A percentile compares a stretch with the other conserved stretches of the same genome.
Evolutionary conservation across 805 yeast species (phyloP).

Genomic region (Tetrapisispora pingtungensis): DNA sequence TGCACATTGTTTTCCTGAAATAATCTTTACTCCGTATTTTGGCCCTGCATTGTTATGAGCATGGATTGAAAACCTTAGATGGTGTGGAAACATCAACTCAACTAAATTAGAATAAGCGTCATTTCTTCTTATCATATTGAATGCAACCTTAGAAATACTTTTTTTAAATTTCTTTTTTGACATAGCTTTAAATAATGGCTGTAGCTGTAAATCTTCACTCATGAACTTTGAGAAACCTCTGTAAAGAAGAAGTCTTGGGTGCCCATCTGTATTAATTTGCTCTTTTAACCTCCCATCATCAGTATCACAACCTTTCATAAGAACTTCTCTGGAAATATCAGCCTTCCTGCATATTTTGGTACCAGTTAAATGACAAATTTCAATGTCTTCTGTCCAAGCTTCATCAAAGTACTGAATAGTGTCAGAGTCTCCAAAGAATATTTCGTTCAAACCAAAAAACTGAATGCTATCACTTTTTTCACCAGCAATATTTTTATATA

Average conservation of each 20-base stretch:
- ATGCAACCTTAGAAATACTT: conserved; percentile 43
- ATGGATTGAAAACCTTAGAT: conserved; percentile 50
- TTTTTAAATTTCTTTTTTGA: conserved; percentile 44
- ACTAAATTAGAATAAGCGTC: conserved; percentile 58
- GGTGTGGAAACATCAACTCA: conserved; percentile 49
- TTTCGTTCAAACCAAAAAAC: conserved; percentile 34
- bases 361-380: conserved; percentile 31
- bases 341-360: conserved; percentile 31
- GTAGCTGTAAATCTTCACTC: conserved; percentile 44
- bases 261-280: conserved; percentile 48
- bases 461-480: conserved; percentile 29
- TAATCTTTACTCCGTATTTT: conserved; percentile 45
- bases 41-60: conserved; percentile 54
- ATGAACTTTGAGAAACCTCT: conserved; percentile 52
- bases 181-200: conserved; percentile 30
- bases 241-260: conserved; percentile 43
- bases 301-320: conserved; percentile 38
- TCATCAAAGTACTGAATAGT: conserved; percentile 18
- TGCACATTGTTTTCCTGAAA: conserved; percentile 35
- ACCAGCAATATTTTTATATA: conserved; percentile 33
- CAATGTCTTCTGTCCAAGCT: conserved; percentile 24
- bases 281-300: conserved; percentile 55
- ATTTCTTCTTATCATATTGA: conserved; percentile 55
- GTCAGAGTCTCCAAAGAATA: conserved; percentile 29
- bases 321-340: conserved; percentile 32